Evolutionary conservation across 2,329 filamentous ascomycete species (phyloP).

Genomic region (Xylariaceae sp.): DNA sequence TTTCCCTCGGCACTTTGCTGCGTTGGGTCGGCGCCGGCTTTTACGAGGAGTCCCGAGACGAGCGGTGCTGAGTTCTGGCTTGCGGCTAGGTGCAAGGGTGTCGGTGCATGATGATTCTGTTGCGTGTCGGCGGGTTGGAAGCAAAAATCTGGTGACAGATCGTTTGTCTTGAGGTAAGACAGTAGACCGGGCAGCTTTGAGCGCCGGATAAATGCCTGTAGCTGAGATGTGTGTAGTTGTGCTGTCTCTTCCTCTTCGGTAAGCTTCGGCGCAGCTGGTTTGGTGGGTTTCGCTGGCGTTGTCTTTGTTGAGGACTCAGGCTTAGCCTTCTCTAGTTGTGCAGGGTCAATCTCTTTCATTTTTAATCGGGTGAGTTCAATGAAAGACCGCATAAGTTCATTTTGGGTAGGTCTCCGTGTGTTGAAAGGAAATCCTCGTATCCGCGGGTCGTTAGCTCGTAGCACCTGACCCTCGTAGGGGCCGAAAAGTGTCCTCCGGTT

Average conservation of each 20-base stretch:
- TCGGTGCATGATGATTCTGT: conserved; percentile 74
- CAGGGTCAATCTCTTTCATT: conserved; percentile 71
- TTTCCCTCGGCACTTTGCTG: conserved; percentile 70
- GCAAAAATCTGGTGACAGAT: conserved; percentile 64
- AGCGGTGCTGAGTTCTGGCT: conserved; percentile 74
- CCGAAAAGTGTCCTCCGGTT: conserved; percentile 87
- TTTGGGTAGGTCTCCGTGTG: conserved; percentile 86
- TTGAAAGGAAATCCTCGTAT: conserved; percentile 89
- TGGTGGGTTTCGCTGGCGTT: conserved; percentile 43
- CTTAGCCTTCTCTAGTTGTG: conserved; percentile 42
- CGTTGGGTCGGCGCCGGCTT: conserved; percentile 71
- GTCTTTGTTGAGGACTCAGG: conserved; percentile 35
- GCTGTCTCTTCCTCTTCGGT: conserved; percentile 82
- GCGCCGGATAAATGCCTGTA: conserved; percentile 82
- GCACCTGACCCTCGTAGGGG: conserved; percentile 82
- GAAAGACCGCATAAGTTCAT: conserved; percentile 90
- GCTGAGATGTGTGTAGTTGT: conserved; percentile 78
- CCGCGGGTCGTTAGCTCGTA: conserved; percentile 73
- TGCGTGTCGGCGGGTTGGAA: conserved; percentile 67
- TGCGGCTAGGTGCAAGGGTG: conserved; percentile 80
- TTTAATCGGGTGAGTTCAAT: conserved; percentile 91
- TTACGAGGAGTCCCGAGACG: conserved; percentile 71
- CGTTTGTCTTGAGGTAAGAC: conserved; percentile 76
- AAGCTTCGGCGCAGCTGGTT: conserved; percentile 57
- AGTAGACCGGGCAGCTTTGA: conserved; percentile 86